Base-by-base conservation (phyloP, 768 basidiomycete species). In the Galerina sulciceps region DNA sequence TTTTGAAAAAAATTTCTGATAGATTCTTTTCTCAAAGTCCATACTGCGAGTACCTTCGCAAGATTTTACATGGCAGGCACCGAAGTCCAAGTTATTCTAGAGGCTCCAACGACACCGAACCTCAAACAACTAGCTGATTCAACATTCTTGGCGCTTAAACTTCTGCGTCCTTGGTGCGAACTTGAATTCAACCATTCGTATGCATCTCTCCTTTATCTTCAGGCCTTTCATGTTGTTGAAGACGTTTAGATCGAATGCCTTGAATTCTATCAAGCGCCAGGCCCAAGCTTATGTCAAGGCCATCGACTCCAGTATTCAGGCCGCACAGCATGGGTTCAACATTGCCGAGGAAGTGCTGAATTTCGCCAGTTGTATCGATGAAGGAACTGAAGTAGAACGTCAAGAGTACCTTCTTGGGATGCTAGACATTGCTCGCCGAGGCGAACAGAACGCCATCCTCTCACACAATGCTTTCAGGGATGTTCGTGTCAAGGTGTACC, bases 251-350 rank as follows among this genome's bases (percentile, higher is more conserved):
- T 40, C 44, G 10, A 17, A 11, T 20, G 37, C 54, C 8, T 35
- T 47, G 40, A 42, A 22, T n/a, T 41, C 38, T 6, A 62, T 62
- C 22, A 49, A 44, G 17, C 1, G 4, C 1, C 58, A 63, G 35
- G 55, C 56, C 15, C n/a, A 42, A 23, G 38, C 18, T n/a, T 64
- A 64, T 42, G 53, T 60, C n/a, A 43, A 31, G 17, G 62, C 59
- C 9, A 53, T 64, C 26, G 56, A 57, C 17, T 37, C 31, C 31
- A 58, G 55, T 34, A 50, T 64, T n/a, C 14, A 40, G 4, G 62
- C 62, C 9, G 55, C 62, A 3, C 51, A 58, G 15, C 17, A 58
- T 34, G 62, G 62, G 0, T 58, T 53, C 46, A 55, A 49, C 22
- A 54, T 60, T 26, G 59, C 58, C 1, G 48, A 54, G 17, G 59